Evolutionary conservation across 169 alveolate species (phyloP).

Genomic region (Cryptosporidium sp.): DNA sequence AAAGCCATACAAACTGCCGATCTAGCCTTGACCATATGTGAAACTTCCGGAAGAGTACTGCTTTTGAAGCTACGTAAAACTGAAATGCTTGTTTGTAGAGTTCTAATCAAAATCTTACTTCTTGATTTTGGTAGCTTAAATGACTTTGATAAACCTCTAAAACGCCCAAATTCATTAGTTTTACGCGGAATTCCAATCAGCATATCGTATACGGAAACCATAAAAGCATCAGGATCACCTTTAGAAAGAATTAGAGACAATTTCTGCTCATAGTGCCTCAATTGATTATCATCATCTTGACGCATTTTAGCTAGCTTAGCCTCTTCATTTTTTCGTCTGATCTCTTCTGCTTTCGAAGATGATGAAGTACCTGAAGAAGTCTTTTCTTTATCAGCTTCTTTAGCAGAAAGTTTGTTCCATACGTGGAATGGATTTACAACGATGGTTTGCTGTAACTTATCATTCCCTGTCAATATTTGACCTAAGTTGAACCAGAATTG

Average conservation of each 20-base stretch:
- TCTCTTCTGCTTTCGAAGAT: slow-evolving; percentile 70
- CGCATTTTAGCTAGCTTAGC: slow-evolving; percentile 44
- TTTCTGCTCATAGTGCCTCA: slow-evolving; percentile 25
- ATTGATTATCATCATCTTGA: slow-evolving; percentile 72
- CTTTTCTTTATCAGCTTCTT: slow-evolving; percentile 23
- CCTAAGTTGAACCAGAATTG: slow-evolving; percentile 72
- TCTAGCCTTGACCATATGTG: slow-evolving; percentile 57
- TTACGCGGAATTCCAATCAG: slow-evolving; percentile 63
- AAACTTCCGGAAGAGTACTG: slow-evolving; percentile 65
- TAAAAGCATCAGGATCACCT: slow-evolving; percentile 73
- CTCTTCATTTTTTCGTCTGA: slow-evolving; percentile 62
- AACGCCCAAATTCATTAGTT: slow-evolving; percentile 68
- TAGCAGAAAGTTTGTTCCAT: slow-evolving; percentile 50
- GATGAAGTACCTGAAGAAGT: background rate
- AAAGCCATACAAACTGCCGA: slow-evolving; percentile 67
- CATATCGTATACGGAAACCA: slow-evolving; percentile 64
- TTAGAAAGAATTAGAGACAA: slow-evolving; percentile 37
- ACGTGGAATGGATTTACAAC: slow-evolving; percentile 73
- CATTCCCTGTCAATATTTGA: slow-evolving; percentile 66
- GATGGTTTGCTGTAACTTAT: slow-evolving; percentile 56
- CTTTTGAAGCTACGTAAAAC: slow-evolving; percentile 62
- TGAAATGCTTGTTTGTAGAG: slow-evolving; percentile 37
- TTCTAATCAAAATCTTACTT: slow-evolving; percentile 38
- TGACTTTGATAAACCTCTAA: slow-evolving; percentile 25
- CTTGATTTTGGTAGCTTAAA: slow-evolving; percentile 66